Evolutionary conservation across 306 rosid genomes (phyloP), one percentile per base, ranked within the genome.

Genomic region (Arachis stenosperma): DNA sequence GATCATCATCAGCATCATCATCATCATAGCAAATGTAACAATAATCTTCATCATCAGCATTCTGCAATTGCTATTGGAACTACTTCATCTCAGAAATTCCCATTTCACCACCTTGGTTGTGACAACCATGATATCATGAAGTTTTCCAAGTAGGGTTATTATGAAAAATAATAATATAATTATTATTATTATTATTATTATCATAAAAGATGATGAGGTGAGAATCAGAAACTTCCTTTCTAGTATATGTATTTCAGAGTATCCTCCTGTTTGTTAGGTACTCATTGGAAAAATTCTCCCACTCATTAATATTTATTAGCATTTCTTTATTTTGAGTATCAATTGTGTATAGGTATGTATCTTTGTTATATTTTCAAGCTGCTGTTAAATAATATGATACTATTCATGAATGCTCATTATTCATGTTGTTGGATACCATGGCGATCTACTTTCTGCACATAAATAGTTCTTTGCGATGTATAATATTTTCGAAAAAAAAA

Each of bases 21-120:
- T 29, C 65, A 62, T 60, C 75, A 79, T 58, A 63, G 64, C 79
- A 82, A 84, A 67, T 70, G 76, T 51, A 67, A 63, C 27, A 61
- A 75, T 59, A 33, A 75, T 59, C 60, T 78, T 27, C 61, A 64
- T 55, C 82, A 72, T 1, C 61, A 57, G 2, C 61, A 17, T 22
- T 5, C 33, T 64, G 75, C 72, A 72, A 4, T 69, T 71, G 39
- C 72, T 73, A 55, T 51, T 36, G 81, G 79, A 14, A 73, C 86
- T 47, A 73, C 86, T 47, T 81, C 97, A 22, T 46, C 85, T 78
- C 90, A 80, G 71, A 92, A 87, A 61, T 88, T 92, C 71, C 98
- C 96, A 39, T 90, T 92, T 76, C 96, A 86, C 42, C 88, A 92
- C 79, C 92, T 92, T 73, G 88, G 90, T 40, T 83, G 84, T 78